Evolutionary conservation across 768 basidiomycete genomes (phyloP), one percentile per base, ranked within the genome.

Genomic region (Tulasnella sp.): DNA sequence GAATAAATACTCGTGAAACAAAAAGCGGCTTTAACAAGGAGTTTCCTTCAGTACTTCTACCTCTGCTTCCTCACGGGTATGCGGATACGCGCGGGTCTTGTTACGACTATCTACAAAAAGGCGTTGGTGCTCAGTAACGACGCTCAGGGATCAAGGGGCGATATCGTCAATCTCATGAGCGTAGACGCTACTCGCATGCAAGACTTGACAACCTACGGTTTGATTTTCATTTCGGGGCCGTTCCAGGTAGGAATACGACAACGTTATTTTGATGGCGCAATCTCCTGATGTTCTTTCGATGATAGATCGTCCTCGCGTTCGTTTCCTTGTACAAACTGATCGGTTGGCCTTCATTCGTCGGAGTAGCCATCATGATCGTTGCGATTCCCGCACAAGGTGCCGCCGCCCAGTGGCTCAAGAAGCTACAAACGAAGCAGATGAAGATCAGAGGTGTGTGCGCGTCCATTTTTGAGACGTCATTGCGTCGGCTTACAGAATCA

Each of bases 141-240:
- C 80, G 96, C 95, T 83, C 91, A 93, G 6, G 89, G 90, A 14
- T 87, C 86, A 6, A 91, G 95, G 60, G 97, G 97, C 0, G 96
- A 98, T 84, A 96, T 98, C 48, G 96, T 98, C 82, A 98, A 98
- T 84, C 86, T 97, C 44, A 96, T 97, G 93, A 93, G 93, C 11
- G 96, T 97, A 20, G 95, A 96, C 82, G 91, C 95, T 0, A 92
- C 90, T 20, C 88, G 93, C 48, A 86, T 96, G 64, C 94, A 95
- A 82, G 94, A 96, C 81, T 88, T 96, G 37, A 94, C 93, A 84
- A 91, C 92, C 0, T 95, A 93, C 84, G 95, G 93, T 1, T 88
- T 98, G 64, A 96, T 97, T 81, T 89, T 92, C 4, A 89, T 97
- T 84, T 95, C 93, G 3, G 97, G 95, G 1, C 93, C 96, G 8